phyloP scores from a whole-genome alignment of 192 early-diverging fungal genomes.

The Podochytrium sp. region DNA sequence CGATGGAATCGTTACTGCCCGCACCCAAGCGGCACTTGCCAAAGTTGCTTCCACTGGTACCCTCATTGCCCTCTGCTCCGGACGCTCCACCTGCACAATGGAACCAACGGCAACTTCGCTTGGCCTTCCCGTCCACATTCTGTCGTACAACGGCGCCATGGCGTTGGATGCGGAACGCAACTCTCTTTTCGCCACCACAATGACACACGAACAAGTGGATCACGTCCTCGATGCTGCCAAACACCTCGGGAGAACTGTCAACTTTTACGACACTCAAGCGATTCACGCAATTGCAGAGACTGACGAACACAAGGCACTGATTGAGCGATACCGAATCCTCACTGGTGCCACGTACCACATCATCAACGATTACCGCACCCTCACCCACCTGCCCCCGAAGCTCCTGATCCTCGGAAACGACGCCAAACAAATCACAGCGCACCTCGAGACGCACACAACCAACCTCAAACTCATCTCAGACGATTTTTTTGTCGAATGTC shows the following conservation, averaged over 20 bases:
- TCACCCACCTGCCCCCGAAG: not conserved
- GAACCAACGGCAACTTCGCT: not conserved
- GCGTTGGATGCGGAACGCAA: not conserved
- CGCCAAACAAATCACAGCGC: not conserved
- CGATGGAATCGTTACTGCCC: not conserved
- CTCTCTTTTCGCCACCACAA: not conserved
- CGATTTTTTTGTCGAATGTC: slow-evolving; percentile 22
- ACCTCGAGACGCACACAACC: not conserved
- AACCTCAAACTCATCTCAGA: not conserved
- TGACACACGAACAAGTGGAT: slow-evolving; percentile 1
- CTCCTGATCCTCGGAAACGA: not conserved
- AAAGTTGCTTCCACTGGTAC: not conserved
- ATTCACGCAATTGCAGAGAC: not conserved
- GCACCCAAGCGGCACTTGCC: not conserved
- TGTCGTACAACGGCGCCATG: slow-evolving; percentile 7
- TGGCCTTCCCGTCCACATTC: not conserved
- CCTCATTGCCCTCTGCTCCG: not conserved
- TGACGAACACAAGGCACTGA: not conserved
- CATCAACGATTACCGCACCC: not conserved
- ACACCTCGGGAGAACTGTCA: not conserved
- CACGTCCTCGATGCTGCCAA: not conserved
- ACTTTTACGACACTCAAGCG: not conserved
- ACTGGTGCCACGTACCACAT: not conserved
- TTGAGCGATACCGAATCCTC: not conserved
- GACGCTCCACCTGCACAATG: not conserved